phyloP scores from a whole-genome alignment of 148 eudicot genomes.

The Rhododendron griersonianum region DNA sequence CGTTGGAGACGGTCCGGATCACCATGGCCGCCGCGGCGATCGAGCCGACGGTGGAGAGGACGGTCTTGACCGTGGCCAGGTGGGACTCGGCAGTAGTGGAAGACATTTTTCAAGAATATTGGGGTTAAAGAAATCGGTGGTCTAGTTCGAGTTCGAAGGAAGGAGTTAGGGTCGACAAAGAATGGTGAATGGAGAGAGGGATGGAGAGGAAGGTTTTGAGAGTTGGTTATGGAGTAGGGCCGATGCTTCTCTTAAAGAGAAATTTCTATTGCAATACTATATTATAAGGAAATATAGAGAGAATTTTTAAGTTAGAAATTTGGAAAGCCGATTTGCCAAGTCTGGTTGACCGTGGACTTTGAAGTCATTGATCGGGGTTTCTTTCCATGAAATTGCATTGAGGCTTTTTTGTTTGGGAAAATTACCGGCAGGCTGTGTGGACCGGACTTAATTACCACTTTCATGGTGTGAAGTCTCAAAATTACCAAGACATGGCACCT shows the following conservation, averaged over 20 bases:
- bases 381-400: too few species aligned
- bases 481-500: too few species aligned
- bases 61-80: conserved; percentile 26
- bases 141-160: too few species aligned
- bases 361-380: not conserved
- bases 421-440: too few species aligned
- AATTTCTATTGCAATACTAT: too few species aligned
- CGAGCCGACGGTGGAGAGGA: conserved; percentile 46
- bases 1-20: conserved; percentile 35
- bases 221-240: too few species aligned
- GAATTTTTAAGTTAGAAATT: not conserved
- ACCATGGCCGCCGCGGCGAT: conserved; percentile 40
- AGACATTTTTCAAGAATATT: not conserved
- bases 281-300: too few species aligned
- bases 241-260: too few species aligned
- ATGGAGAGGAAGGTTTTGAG: not conserved
- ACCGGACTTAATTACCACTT: too few species aligned
- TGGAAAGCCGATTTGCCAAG: not conserved
- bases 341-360: not conserved
- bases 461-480: too few species aligned
- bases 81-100: conserved; percentile 14
- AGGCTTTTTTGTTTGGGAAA: too few species aligned
- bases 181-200: too few species aligned
- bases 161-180: not conserved
- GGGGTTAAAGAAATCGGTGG: not conserved